Conservation (phyloP, 345 rosid genomes). For the Viola odorata region DNA sequence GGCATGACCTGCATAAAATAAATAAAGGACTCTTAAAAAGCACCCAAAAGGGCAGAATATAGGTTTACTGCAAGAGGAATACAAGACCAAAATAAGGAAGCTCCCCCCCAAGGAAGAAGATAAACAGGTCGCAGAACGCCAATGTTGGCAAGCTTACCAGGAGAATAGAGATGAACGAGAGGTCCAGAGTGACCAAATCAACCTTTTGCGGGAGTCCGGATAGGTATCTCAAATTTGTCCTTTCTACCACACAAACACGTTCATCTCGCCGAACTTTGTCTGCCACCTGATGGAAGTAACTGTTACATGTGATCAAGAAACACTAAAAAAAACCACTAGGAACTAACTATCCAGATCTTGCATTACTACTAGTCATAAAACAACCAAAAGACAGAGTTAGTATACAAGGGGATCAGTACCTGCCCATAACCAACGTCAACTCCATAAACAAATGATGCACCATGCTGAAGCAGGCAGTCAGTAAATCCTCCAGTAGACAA, state of each 20-base stretch:
- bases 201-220: slow-evolving; percentile 75
- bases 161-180: slow-evolving; percentile 90
- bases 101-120: slow-evolving; percentile 2
- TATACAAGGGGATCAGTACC: no score
- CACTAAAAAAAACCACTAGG: slow-evolving; percentile 7
- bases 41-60: no score
- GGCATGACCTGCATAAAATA: slow-evolving; percentile 69
- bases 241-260: slow-evolving; percentile 66
- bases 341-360: no score
- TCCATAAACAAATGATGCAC: slow-evolving; percentile 89
- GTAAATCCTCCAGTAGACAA: slow-evolving; percentile 96
- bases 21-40: no score
- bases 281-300: slow-evolving; percentile 56
- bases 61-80: neutral
- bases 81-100: neutral
- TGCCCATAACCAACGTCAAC: slow-evolving; percentile 97
- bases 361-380: no score
- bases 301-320: slow-evolving; percentile 6
- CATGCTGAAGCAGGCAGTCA: slow-evolving; percentile 88
- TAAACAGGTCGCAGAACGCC: neutral
- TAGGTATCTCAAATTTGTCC: slow-evolving; percentile 86
- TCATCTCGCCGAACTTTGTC: slow-evolving; percentile 77
- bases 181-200: slow-evolving; percentile 91
- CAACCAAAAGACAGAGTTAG: no score
- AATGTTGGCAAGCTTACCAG: slow-evolving; percentile 38